Evolutionary conservation across 495 filamentous ascomycete genomes (phyloP), one percentile per base, ranked within the genome.

Genomic region (Penicillium steckii): DNA sequence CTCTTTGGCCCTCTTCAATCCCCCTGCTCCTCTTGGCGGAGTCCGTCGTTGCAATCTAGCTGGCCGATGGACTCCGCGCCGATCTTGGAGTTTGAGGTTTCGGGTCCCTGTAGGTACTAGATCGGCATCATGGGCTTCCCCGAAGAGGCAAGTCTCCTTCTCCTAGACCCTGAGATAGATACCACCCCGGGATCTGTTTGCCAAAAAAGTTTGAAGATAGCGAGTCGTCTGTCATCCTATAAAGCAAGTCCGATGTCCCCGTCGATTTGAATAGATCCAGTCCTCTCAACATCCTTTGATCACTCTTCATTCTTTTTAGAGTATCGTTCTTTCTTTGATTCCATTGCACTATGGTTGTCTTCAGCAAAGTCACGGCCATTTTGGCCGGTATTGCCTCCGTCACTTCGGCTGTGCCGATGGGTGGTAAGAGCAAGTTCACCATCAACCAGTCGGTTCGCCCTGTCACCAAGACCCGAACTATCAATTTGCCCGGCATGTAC

Each of bases 401-500:
- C 22, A 61, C 59, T 18, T 66, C 62, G n/a, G 73, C 73, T 38
- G 54, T 67, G 44, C 71, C 73, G 27, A 52, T 55, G 22, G 51
- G 55, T 21, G 44, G 53, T 41, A 63, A 68, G 46, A 61, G 68
- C 43, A 60, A 67, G 44, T 79, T 80, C 66, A 71, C 64, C 18
- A 43, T 78, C 50, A 70, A 70, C 50, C 71, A 80, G 54, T 50
- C 66, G 17, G 53, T 63, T 19, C 57, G 50, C 15, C 53, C 56
- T 9, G 46, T 66, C 21, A 54, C 62, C 19, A 68, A 67, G 43
- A 53, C 69, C 38, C 44, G 49, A 46, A 62, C 63, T 25, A 46
- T 70, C 29, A 74, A 76, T 53, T 62, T 76, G 38, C 68, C 77
- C n/a, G 67, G 56, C 35, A 56, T 69, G 37, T 69, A 78, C 45